Conservation (phyloP, 1,139 yeast genomes). For the Magnusiomyces fungicola region DNA sequence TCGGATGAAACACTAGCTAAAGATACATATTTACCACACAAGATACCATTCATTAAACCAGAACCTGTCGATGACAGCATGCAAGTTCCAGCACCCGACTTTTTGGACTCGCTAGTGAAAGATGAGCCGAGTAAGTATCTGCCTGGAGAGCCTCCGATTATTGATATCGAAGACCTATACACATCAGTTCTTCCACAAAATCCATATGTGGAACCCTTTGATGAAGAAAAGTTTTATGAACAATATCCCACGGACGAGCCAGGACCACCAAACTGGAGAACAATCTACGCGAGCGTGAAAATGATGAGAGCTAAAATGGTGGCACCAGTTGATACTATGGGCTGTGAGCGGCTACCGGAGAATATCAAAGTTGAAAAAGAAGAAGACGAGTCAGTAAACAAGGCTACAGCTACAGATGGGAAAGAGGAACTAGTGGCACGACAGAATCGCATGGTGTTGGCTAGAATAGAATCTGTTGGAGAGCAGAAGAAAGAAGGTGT, state of each 20-base stretch:
- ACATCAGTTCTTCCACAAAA: neutral
- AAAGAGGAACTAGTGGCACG: too few species aligned
- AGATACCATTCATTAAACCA: too few species aligned
- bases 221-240: conserved; percentile 8
- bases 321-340: conserved; percentile 87
- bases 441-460: too few species aligned
- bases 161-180: conserved; percentile 1
- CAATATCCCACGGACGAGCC: conserved; percentile 6
- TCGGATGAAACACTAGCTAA: too few species aligned
- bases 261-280: conserved; percentile 28
- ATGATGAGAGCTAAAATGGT: conserved; percentile 53
- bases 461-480: neutral
- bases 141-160: too few species aligned
- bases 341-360: conserved; percentile 70
- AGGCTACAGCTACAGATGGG: too few species aligned
- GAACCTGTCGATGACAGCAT: too few species aligned
- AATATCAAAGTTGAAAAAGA: conserved; percentile 16
- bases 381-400: too few species aligned
- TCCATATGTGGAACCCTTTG: conserved; percentile 9
- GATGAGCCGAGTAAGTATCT: too few species aligned
- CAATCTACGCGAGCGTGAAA: conserved; percentile 55
- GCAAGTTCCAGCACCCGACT: too few species aligned
- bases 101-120: too few species aligned
- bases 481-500: conserved; percentile 25
- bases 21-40: too few species aligned